Conservation (phyloP, 768 basidiomycete genomes). For the Boletus speciosus region DNA sequence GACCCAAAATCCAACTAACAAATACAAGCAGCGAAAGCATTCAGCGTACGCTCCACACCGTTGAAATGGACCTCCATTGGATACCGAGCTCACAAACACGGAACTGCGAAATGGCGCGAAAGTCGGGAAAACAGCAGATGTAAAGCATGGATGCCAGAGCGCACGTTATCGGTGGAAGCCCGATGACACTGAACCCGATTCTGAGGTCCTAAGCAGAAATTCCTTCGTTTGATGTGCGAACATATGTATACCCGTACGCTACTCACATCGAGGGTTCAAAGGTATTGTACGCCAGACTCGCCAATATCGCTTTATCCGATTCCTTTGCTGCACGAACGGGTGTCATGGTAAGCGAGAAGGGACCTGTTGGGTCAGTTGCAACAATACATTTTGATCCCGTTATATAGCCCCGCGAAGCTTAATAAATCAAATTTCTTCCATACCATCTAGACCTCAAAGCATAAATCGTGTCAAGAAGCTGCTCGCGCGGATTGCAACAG, state of each 20-base stretch:
- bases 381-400: background rate
- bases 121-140: background rate
- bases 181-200: constrained; percentile 65
- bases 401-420: background rate
- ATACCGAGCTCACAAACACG: constrained; percentile 40
- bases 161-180: constrained; percentile 58
- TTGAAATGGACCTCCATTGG: constrained; percentile 45
- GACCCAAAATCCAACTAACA: constrained; percentile 34
- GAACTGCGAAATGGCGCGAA: constrained; percentile 28
- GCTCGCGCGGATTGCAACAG: no score
- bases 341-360: background rate
- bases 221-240: background rate
- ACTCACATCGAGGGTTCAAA: constrained; percentile 6
- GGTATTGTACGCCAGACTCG: constrained; percentile 15
- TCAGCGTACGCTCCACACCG: constrained; percentile 40
- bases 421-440: background rate
- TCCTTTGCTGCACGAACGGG: background rate
- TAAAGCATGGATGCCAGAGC: constrained; percentile 23
- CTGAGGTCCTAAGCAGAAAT: constrained; percentile 54
- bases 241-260: background rate
- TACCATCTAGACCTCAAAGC: background rate
- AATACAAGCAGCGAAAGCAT: background rate
- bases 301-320: constrained; percentile 28
- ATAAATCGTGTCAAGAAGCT: background rate
- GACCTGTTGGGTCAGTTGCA: background rate